Base-by-base conservation (phyloP, 192 early-diverging fungal species). In the Gonapodya sp. region DNA sequence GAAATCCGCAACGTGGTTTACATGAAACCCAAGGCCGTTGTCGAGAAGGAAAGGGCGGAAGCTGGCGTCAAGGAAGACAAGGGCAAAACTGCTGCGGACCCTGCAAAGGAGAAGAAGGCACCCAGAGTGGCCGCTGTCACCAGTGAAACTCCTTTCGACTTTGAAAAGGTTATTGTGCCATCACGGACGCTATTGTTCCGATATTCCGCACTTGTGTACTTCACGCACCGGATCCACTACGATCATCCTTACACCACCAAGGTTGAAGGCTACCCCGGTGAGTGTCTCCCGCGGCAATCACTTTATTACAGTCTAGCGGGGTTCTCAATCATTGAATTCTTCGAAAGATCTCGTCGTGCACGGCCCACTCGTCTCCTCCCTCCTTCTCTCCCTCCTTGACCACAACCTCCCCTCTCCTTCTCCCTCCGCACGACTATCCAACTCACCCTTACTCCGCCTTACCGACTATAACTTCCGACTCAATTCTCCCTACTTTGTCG, bases 401-500 rank as follows among this genome's bases (percentile, higher is more conserved):
- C 30, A 18, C 75, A 77, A 77, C 75, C 14, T 77, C 8, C 30
- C 75, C 8, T 77, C 75, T 14, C 46, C 46, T 8, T 64, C 46
- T 8, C 46, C 46, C 8, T 8, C 46, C 46, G 46, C 46, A 16
- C 46, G 46, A 8, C 46, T 64, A 16, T 64, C 46, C 8, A 64
- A 64, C 24, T 64, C 46, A 24, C 46, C 46, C 8, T 24, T 64
- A 16, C 46, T 64, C 8, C 8, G 46, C 8, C 46, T 64, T 64
- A 24, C 8, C 8, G 46, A 64, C 8, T 77, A 77, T 33, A 77
- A 31, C 18, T 77, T 77, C 75, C 18, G 75, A 34, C 75, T 77
- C 75, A 77, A 77, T 33, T 77, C 75, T 2, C 75, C 75, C 30
- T 77, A 77, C 75, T 77, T 32, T 34, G 75, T 77, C 75, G 75